phyloP scores from a whole-genome alignment of 1,284 basidiomycete species.

The Heterobasidion irregulare region DNA sequence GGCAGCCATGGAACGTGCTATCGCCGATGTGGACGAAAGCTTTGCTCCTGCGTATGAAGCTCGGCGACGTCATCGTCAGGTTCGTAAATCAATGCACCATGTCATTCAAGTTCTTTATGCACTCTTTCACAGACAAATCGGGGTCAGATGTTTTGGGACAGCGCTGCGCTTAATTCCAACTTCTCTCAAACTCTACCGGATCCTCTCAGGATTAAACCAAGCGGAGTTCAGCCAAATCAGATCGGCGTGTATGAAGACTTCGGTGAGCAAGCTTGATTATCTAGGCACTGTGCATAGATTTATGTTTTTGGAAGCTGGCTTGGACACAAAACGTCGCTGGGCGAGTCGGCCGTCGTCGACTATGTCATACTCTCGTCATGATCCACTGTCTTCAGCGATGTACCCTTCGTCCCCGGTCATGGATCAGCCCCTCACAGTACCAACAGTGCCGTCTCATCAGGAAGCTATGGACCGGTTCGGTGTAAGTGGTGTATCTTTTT shows the following conservation, averaged over 20 bases:
- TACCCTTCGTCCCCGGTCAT: constrained; percentile 47
- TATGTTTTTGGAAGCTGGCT: constrained; percentile 22
- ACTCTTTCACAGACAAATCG: constrained; percentile 40
- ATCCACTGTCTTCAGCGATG: constrained; percentile 30
- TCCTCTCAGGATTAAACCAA: constrained; percentile 78
- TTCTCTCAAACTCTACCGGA: constrained; percentile 84
- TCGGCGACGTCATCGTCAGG: constrained; percentile 85
- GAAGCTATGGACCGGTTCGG: constrained; percentile 74
- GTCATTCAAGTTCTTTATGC: neutral
- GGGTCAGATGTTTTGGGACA: constrained; percentile 84
- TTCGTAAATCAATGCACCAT: constrained; percentile 21
- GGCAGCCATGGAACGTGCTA: constrained; percentile 95
- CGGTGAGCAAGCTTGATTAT: constrained; percentile 32
- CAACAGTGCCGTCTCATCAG: constrained; percentile 43
- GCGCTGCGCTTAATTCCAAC: constrained; percentile 60
- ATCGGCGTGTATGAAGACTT: constrained; percentile 95
- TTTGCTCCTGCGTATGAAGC: constrained; percentile 79
- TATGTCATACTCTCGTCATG: constrained; percentile 41
- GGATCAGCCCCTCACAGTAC: constrained; percentile 27
- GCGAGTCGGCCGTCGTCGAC: constrained; percentile 61
- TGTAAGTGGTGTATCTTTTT: constrained; percentile 28
- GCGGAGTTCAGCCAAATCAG: constrained; percentile 80
- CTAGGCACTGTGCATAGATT: neutral
- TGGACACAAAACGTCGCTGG: constrained; percentile 45
- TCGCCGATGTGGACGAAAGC: constrained; percentile 91